A percentile compares a stretch with the other conserved stretches of the same genome.
These are phyloP conservation scores for Crataegus laevigata DNA, from an alignment of 306 rosid species.

Conservation along the genomic window DNA sequence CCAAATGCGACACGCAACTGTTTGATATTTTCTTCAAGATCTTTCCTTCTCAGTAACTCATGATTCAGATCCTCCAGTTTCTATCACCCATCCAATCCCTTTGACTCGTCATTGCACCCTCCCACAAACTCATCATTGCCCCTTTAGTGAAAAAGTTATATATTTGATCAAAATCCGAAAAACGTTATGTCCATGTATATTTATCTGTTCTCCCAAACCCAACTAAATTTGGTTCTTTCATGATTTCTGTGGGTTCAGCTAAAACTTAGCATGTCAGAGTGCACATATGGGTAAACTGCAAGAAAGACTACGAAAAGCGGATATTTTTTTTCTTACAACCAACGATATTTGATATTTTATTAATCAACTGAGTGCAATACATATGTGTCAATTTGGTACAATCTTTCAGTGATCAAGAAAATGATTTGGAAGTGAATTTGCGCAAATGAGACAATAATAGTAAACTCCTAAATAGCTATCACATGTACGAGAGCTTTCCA, in stretches of 20 bases:
- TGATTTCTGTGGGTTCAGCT: neutral
- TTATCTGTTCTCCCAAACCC: neutral
- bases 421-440: too few relatives aligned
- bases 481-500: too few relatives aligned
- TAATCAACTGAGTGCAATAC: too few relatives aligned
- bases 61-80: conserved; percentile 39
- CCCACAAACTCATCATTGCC: conserved; percentile 50
- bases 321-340: too few relatives aligned
- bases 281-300: neutral
- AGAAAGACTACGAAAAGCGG: neutral
- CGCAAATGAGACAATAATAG: too few relatives aligned
- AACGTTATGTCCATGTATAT: too few relatives aligned
- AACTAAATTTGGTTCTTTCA: conserved; percentile 22
- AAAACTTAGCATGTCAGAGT: neutral
- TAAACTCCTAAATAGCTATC: too few relatives aligned
- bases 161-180: conserved; percentile 21
- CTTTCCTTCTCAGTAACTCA: conserved; percentile 67
- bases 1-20: conserved; percentile 62
- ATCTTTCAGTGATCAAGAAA: too few relatives aligned
- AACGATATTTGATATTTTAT: too few relatives aligned
- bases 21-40: conserved; percentile 61
- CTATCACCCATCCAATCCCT: too few relatives aligned
- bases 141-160: conserved; percentile 45
- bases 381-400: too few relatives aligned
- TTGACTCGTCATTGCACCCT: too few relatives aligned